Evolutionary conservation across 306 rosid species (phyloP), one percentile per base, ranked within the genome.

Genomic region (Trichosanthes cucumerina): DNA sequence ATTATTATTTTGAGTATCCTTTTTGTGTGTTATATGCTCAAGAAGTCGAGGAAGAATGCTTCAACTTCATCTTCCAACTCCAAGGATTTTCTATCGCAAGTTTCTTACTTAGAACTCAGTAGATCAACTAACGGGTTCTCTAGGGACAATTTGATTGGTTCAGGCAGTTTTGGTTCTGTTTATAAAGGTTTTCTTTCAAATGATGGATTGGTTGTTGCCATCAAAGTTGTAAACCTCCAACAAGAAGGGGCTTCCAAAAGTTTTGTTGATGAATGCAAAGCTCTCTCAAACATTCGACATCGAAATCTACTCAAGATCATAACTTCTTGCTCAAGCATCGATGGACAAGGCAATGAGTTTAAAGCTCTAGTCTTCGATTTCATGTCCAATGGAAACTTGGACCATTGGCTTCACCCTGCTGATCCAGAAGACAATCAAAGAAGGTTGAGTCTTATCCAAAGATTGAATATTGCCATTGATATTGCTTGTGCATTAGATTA

Each of bases 201-300:
- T 16, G 69, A 71, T n/a, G 82, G 81, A 75, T 33, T 36, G 7
- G 0, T 3, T 13, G 76, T 83, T 12, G 88, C 83, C 7, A 34
- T 86, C 19, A 88, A 86, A 68, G 87, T 88, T 36, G 33, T 88
- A 12, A 76, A 84, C 77, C 88, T 82, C 70, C 57, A 80, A 57
- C 82, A 72, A 49, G 53, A 47, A 73, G 88, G 87, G 41, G 91
- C 68, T 60, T 60, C 41, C n/a, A 31, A 60, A 36, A 60, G 39
- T 60, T 60, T 60, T 60, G 10, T 60, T 28, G 41, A 28, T 31
- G 68, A 60, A 60, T 60, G 68, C 9, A 28, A 28, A 13, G 11
- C 68, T 16, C 39, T 60, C 10, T 1, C 68, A 14, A 60, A 15
- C 19, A 60, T 60, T 13, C 41, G 68, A 6, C 68, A 60, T 60